Conservation (phyloP, 2,329 filamentous ascomycete genomes). For the Pyricularia pennisetigena region DNA sequence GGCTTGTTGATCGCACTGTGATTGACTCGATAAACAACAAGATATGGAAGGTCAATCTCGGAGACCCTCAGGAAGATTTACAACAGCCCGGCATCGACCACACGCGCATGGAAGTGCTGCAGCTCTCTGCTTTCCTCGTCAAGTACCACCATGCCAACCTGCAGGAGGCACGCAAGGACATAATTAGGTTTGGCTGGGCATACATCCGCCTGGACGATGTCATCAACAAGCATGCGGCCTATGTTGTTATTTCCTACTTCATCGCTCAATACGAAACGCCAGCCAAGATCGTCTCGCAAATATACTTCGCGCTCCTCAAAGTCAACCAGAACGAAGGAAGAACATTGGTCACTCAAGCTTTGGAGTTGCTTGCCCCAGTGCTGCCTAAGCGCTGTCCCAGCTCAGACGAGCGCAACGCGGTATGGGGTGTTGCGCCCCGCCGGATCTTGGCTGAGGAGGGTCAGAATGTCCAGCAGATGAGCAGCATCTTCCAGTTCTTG, state of each 20-base stretch:
- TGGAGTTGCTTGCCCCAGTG: constrained; percentile 92
- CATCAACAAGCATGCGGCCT: constrained; percentile 97
- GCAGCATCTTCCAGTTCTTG: constrained; percentile 94
- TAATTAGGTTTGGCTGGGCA: constrained; percentile 98
- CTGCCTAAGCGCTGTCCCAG: constrained; percentile 74
- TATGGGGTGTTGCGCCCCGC: constrained; percentile 84
- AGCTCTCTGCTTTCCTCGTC: constrained; percentile 87
- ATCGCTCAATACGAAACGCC: constrained; percentile 96
- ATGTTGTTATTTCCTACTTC: constrained; percentile 95
- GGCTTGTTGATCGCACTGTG: constrained; percentile 75
- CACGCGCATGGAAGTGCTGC: constrained; percentile 88
- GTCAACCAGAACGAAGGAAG: constrained; percentile 94
- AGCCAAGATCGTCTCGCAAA: constrained; percentile 88
- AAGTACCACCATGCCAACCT: constrained; percentile 88
- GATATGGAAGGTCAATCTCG: constrained; percentile 84
- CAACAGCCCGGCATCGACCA: constrained; percentile 85
- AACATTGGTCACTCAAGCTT: constrained; percentile 81
- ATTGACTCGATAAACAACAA: constrained; percentile 86
- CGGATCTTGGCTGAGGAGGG: constrained; percentile 90
- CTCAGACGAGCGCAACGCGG: constrained; percentile 54
- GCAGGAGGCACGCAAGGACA: constrained; percentile 88
- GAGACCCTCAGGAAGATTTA: constrained; percentile 74
- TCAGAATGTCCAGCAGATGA: constrained; percentile 90
- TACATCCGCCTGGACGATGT: constrained; percentile 98
- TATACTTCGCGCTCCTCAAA: constrained; percentile 83